Base-by-base conservation (phyloP, 2,329 filamentous ascomycete species). In the Fulvia fulva region DNA sequence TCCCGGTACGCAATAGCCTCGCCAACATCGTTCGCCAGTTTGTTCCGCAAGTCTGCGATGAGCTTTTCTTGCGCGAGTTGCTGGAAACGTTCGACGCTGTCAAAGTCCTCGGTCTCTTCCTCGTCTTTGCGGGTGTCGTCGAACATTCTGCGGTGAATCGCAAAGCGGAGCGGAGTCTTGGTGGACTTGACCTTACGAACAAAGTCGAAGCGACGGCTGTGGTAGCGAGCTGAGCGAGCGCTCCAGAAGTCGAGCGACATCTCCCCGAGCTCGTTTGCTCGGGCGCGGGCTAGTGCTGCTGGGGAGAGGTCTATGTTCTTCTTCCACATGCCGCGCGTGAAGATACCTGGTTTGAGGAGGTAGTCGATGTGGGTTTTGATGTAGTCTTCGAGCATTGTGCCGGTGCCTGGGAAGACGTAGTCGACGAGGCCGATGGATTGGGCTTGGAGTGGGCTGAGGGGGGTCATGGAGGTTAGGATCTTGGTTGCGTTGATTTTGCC, bases 201-300 rank as follows among this genome's bases (percentile, higher is more conserved):
- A 60, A 77, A 78, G 58, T 73, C 71, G 30, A 67, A 67, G 8
- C 76, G 71, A 14, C 75, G 72, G 2, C 63, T 63, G 63, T 77
- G 75, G 53, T 77, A 77, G 14, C 74, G 67, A 12, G 63, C 52
- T 4, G 73, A 67, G 5, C 75, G 67, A 1, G 73, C 61, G 23
- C 71, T 73, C 75, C 74, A 78, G 62, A 77, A 77, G 65, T 78
- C 76, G 50, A 74, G 72, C 37, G 71, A 67, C 75, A 78, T 77
- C 59, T 78, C 71, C 5, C 69, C 71, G 0, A 78, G 69, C 64
- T 78, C 76, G 9, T 65, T 59, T 0, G 72, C 71, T 25, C 75
- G 70, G 2, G 71, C 70, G 3, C 58, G 63, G 1, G 73, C 72
- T 5, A 77, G 69, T 1, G 68, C 69, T 0, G 68, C 55, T 0